A percentile compares a stretch with the other conserved stretches of the same genome.
These are phyloP conservation scores for Lactarius hengduanensis DNA, from an alignment of 768 basidiomycete genomes.

Conservation along the genomic window DNA sequence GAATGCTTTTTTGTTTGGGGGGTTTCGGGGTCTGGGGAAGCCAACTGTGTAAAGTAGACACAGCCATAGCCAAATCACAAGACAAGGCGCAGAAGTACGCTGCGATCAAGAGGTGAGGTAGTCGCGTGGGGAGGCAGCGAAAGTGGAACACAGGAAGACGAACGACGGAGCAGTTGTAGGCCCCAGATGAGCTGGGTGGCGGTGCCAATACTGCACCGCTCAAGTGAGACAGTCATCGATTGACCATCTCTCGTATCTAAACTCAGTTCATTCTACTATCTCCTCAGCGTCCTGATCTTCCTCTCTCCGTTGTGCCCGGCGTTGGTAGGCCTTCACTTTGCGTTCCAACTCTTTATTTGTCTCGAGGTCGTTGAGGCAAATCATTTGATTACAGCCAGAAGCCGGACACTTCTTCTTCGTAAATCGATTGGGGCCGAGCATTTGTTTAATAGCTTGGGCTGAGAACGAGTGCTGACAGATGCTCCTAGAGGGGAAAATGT, in stretches of 20 bases:
- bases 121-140: not conserved
- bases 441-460: conserved; percentile 61
- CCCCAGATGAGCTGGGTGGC: not conserved
- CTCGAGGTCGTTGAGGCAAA: conserved; percentile 51
- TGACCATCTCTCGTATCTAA: not conserved
- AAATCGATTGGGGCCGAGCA: conserved; percentile 44
- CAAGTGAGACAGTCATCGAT: not conserved
- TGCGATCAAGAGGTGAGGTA: conserved; percentile 6
- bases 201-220: not conserved
- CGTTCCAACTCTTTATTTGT: conserved; percentile 59
- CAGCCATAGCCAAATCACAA: not conserved
- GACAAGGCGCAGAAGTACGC: conserved; percentile 3
- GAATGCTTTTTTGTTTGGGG: not conserved
- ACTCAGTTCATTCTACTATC: conserved; percentile 51
- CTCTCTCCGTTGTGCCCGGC: conserved; percentile 48
- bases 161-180: too few species aligned
- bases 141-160: not conserved
- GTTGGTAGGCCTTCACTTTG: conserved; percentile 57
- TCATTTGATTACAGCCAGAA: conserved; percentile 63
- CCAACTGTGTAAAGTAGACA: not conserved
- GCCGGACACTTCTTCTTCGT: conserved; percentile 57
- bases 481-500: conserved; percentile 40
- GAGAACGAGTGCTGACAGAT: conserved; percentile 86
- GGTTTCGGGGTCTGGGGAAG: not conserved
- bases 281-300: conserved; percentile 43